phyloP scores from a whole-genome alignment of 2,329 filamentous ascomycete genomes.

The Aplosporella prunicola region DNA sequence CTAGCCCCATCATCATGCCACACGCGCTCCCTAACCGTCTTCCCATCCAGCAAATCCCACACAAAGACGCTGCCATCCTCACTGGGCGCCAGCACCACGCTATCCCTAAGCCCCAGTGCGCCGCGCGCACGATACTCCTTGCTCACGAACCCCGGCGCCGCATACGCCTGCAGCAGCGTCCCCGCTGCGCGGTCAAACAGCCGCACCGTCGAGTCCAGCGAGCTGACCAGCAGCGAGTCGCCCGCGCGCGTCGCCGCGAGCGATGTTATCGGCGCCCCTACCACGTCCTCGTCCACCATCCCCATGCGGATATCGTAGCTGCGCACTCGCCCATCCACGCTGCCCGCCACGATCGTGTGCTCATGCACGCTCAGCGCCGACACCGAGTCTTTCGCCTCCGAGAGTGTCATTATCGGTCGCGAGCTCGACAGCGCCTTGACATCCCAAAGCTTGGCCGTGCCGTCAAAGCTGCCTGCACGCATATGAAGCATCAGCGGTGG shows the following conservation, averaged over 20 bases:
- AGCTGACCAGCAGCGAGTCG: slow-evolving; percentile 63
- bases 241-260: slow-evolving; percentile 62
- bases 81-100: slow-evolving; percentile 70
- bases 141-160: slow-evolving; percentile 48
- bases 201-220: slow-evolving; percentile 65
- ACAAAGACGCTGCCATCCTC: slow-evolving; percentile 66
- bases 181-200: slow-evolving; percentile 74
- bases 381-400: slow-evolving; percentile 64
- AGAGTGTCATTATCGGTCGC: slow-evolving; percentile 63
- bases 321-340: slow-evolving; percentile 75
- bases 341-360: slow-evolving; percentile 57
- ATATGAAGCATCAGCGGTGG: neutral
- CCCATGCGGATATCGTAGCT: slow-evolving; percentile 78
- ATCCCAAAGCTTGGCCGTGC: slow-evolving; percentile 61
- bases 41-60: slow-evolving; percentile 76
- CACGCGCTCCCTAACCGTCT: slow-evolving; percentile 27
- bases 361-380: slow-evolving; percentile 34
- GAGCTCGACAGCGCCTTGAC: slow-evolving; percentile 33
- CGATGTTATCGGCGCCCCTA: slow-evolving; percentile 65
- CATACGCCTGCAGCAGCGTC: slow-evolving; percentile 62
- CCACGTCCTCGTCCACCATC: slow-evolving; percentile 57
- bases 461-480: slow-evolving; percentile 56
- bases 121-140: slow-evolving; percentile 65
- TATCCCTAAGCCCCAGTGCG: slow-evolving; percentile 65
- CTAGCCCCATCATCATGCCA: too few relatives aligned